These are phyloP conservation scores for Lasiodiplodia sp. DNA, from an alignment of 2,329 filamentous ascomycete genomes.

Conservation along the genomic window DNA sequence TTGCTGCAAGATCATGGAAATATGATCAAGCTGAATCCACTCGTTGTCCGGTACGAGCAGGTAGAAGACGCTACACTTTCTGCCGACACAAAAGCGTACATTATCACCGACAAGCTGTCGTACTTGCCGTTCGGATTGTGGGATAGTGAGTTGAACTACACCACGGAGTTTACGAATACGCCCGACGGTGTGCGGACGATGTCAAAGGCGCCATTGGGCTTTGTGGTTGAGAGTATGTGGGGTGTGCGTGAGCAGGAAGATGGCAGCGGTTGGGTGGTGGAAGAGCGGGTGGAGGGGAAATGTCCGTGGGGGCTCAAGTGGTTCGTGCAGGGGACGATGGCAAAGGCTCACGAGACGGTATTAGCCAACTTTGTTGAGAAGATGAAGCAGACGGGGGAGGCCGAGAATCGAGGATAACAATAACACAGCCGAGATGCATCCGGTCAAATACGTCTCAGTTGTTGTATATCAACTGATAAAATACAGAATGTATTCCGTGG, in stretches of 20 bases:
- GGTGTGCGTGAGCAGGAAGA: not conserved
- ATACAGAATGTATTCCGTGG: no score
- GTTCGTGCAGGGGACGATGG: constrained; percentile 18
- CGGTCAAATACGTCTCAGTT: no score
- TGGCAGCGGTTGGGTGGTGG: not conserved
- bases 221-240: constrained; percentile 6
- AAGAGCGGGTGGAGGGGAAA: not conserved
- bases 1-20: not conserved
- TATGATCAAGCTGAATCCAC: constrained; percentile 18
- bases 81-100: not conserved
- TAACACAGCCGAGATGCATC: no score
- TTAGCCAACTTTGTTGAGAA: constrained; percentile 3
- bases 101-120: constrained; percentile 12
- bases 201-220: not conserved
- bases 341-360: constrained; percentile 11
- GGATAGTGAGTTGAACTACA: not conserved
- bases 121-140: not conserved
- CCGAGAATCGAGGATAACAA: no score
- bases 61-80: not conserved
- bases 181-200: constrained; percentile 5
- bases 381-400: not conserved
- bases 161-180: not conserved
- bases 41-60: not conserved
- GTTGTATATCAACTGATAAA: no score
- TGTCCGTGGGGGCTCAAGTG: not conserved